These are phyloP conservation scores for Pichia kluyveri DNA, from an alignment of 805 yeast species.

Conservation along the genomic window DNA sequence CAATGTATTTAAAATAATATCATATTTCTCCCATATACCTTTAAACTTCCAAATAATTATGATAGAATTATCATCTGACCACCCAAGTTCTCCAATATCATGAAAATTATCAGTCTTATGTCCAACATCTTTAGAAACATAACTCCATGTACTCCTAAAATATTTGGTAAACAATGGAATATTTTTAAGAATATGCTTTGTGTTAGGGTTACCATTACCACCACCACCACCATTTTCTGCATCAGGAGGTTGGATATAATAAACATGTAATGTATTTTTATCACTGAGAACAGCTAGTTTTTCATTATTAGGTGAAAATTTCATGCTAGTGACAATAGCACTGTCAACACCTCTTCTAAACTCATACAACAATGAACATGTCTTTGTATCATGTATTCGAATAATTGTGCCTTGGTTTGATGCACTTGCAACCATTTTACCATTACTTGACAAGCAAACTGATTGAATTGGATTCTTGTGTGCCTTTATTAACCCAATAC, in stretches of 20 bases:
- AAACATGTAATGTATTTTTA: conserved; percentile 83
- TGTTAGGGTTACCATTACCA: conserved; percentile 9
- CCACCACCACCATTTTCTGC: no score
- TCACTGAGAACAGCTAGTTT: conserved; percentile 81
- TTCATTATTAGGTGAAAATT: conserved; percentile 68
- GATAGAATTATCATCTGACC: conserved; percentile 69
- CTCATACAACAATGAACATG: conserved; percentile 66
- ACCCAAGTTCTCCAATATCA: conserved; percentile 48
- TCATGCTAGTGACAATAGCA: conserved; percentile 75
- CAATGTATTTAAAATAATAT: conserved; percentile 43
- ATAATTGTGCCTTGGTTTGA: conserved; percentile 77
- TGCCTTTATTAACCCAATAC: conserved; percentile 65
- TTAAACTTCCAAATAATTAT: conserved; percentile 66
- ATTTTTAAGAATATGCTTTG: conserved; percentile 57
- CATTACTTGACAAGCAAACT: conserved; percentile 53
- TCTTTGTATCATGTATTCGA: conserved; percentile 59
- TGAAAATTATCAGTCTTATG: conserved; percentile 24
- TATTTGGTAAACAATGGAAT: conserved; percentile 54
- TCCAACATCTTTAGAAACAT: conserved; percentile 57
- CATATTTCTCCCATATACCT: conserved; percentile 83
- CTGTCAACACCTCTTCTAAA: conserved; percentile 86
- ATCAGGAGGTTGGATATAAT: conserved; percentile 15
- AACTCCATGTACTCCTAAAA: conserved; percentile 82
- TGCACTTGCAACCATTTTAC: conserved; percentile 69
- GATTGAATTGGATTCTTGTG: conserved; percentile 61